These are phyloP conservation scores for Gilbertella persicaria DNA, from an alignment of 371 early-diverging fungal genomes.

Conservation along the genomic window DNA sequence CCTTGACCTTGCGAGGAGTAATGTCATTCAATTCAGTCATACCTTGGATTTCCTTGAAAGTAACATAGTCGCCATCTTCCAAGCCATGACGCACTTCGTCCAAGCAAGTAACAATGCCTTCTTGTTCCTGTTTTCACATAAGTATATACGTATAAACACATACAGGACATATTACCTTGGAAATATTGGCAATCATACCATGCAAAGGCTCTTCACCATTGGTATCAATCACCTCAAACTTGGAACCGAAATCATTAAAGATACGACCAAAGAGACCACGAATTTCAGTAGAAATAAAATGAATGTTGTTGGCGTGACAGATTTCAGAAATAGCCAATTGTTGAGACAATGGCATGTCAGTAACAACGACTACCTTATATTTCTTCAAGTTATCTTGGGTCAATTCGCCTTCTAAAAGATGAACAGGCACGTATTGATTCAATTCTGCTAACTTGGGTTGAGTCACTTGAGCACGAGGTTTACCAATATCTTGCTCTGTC, in stretches of 20 bases:
- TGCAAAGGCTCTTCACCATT: slow-evolving; percentile 94
- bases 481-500: slow-evolving; percentile 86
- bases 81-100: slow-evolving; percentile 97
- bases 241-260: slow-evolving; percentile 97
- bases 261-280: slow-evolving; percentile 93
- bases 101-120: slow-evolving; percentile 93
- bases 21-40: slow-evolving; percentile 87
- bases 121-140: slow-evolving; percentile 56
- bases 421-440: slow-evolving; percentile 97
- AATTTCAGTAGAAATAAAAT: slow-evolving; percentile 92
- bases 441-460: slow-evolving; percentile 90
- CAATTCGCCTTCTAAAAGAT: slow-evolving; percentile 78
- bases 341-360: slow-evolving; percentile 74
- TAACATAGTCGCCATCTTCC: slow-evolving; percentile 96
- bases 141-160: background rate
- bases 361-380: slow-evolving; percentile 90
- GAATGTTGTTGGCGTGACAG: slow-evolving; percentile 82
- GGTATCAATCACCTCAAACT: slow-evolving; percentile 89
- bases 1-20: slow-evolving; percentile 83
- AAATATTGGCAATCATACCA: slow-evolving; percentile 95
- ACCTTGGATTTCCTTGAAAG: slow-evolving; percentile 92
- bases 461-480: slow-evolving; percentile 83
- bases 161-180: slow-evolving; percentile 47
- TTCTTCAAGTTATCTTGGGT: slow-evolving; percentile 68
- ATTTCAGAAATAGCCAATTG: slow-evolving; percentile 91